phyloP scores from a whole-genome alignment of 1,284 basidiomycete species.

The Meira miltonrushii region DNA sequence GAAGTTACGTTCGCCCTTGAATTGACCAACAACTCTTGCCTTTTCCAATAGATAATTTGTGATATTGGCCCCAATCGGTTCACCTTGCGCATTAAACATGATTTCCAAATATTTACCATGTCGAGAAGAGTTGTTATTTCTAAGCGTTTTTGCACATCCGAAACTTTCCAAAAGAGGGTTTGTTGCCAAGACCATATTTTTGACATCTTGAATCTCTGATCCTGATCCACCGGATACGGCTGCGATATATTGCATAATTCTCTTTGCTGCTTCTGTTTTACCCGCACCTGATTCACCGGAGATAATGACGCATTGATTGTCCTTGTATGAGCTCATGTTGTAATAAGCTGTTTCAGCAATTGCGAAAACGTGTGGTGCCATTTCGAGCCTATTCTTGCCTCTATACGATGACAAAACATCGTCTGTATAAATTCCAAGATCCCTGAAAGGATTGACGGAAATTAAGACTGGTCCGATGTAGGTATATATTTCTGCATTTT shows the following conservation, averaged over 20 bases:
- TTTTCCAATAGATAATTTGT: constrained; percentile 98
- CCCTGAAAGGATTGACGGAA: constrained; percentile 96
- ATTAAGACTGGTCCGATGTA: constrained; percentile 97
- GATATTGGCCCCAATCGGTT: constrained; percentile 94
- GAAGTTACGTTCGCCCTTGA: constrained; percentile 93
- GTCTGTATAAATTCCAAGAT: constrained; percentile 83
- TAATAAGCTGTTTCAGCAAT: constrained; percentile 97
- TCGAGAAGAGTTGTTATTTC: constrained; percentile 97
- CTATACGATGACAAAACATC: constrained; percentile 79
- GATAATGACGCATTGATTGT: constrained; percentile 99
- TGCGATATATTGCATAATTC: constrained; percentile 99
- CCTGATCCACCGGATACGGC: constrained; percentile 79
- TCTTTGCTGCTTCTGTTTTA: constrained; percentile 50
- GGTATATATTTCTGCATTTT: constrained; percentile 93
- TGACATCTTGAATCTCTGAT: constrained; percentile 84
- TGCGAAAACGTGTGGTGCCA: constrained; percentile 94
- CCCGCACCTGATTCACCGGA: constrained; percentile 75
- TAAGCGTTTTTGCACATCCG: constrained; percentile 95
- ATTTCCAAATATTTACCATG: constrained; percentile 99
- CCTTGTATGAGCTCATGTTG: constrained; percentile 98
- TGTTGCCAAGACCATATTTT: constrained; percentile 99
- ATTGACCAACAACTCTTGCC: constrained; percentile 86
- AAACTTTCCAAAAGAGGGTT: constrained; percentile 97
- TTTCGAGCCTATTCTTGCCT: constrained; percentile 96
- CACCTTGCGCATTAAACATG: constrained; percentile 90